Evolutionary conservation across 2,329 filamentous ascomycete genomes (phyloP).

Genomic region (Hyphodiscus sp.): DNA sequence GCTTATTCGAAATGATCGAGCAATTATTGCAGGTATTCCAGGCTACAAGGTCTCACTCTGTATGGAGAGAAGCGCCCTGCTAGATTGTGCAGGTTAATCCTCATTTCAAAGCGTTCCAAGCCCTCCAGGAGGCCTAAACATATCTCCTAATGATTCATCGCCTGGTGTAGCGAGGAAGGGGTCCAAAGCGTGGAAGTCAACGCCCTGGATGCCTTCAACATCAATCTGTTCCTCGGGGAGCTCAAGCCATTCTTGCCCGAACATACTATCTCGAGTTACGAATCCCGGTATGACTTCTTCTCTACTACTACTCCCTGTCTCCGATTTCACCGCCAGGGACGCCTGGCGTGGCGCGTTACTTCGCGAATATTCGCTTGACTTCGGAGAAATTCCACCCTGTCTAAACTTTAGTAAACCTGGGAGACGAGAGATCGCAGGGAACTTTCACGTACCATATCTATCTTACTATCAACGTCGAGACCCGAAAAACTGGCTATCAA

Average conservation of each 20-base stretch:
- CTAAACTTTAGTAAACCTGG: background rate
- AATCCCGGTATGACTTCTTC: background rate
- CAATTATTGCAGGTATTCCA: too few relatives aligned
- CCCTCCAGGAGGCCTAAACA: background rate
- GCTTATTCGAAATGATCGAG: too few relatives aligned
- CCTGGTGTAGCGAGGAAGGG: background rate
- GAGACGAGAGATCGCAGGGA: background rate
- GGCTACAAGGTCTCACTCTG: too few relatives aligned
- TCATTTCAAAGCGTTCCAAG: background rate
- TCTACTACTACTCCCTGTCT: background rate
- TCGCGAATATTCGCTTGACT: background rate
- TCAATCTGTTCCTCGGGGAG: background rate
- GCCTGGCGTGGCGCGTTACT: background rate
- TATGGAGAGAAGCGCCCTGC: too few relatives aligned
- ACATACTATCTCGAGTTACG: background rate
- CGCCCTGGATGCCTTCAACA: background rate
- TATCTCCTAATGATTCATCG: background rate
- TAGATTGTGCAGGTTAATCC: too few relatives aligned
- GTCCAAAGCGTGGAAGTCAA: background rate
- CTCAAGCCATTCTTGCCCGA: background rate
- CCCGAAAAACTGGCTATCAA: background rate
- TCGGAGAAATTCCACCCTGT: background rate
- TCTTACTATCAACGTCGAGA: background rate
- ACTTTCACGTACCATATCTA: background rate
- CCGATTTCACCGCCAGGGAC: background rate